Evolutionary conservation across 768 basidiomycete species (phyloP).

Genomic region (Lactarius trivialis): DNA sequence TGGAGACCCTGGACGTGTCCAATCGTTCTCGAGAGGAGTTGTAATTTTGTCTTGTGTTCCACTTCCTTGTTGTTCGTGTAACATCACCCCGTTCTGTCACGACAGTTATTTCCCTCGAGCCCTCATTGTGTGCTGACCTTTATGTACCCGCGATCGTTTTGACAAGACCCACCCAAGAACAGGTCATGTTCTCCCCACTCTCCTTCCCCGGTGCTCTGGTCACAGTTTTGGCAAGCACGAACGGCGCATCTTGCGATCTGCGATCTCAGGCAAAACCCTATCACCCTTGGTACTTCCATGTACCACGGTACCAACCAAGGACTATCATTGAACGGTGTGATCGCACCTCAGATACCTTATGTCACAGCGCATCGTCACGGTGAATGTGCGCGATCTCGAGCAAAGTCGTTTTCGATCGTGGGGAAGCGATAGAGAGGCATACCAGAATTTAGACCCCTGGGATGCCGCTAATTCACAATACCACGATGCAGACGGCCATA

Average conservation of each 20-base stretch:
- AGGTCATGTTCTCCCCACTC: too few relatives aligned
- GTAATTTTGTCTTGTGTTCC: not conserved
- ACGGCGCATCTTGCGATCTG: not conserved
- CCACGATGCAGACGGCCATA: not conserved
- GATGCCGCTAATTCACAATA: not conserved
- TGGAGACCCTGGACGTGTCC: not conserved
- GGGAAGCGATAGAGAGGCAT: not conserved
- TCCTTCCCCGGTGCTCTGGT: too few relatives aligned
- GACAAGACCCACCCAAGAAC: too few relatives aligned
- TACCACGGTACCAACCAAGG: not conserved
- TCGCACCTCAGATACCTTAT: not conserved
- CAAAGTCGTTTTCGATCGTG: not conserved
- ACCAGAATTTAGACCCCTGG: not conserved
- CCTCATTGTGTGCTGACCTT: not conserved
- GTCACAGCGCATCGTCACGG: too few relatives aligned
- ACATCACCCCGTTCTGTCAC: not conserved
- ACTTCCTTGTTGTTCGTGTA: not conserved
- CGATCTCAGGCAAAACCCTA: not conserved
- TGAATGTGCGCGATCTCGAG: not conserved
- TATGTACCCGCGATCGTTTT: too few relatives aligned
- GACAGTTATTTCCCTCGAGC: not conserved
- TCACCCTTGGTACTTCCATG: not conserved
- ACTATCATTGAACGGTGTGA: not conserved
- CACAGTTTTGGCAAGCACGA: not conserved
- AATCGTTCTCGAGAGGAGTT: not conserved